Base-by-base conservation (phyloP, 2,329 filamentous ascomycete genomes). In the Colletotrichum shisoi region DNA sequence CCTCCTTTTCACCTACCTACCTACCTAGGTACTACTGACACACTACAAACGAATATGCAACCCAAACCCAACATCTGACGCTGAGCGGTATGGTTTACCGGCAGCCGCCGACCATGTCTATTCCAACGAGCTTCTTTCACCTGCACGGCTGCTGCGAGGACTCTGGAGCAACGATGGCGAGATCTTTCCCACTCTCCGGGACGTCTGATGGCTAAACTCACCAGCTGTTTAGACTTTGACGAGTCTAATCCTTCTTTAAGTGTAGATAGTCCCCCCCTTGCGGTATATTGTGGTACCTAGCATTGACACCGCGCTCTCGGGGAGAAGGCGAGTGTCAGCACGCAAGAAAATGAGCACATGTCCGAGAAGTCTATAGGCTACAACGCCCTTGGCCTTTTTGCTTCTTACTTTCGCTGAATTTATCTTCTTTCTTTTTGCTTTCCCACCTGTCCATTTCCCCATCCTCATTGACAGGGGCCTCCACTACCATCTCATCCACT, bases 81-180 rank as follows among this genome's bases (percentile, higher is more conserved):
- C 59, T 62, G 59, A 42, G 48, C 63, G 59, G 63, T 57, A 67
- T 59, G 21, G 62, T 21, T 9, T 49, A 57, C 62, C 46, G 46
- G 57, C 57, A 40, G 57, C 17, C 62, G 62, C 42, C 44, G 49
- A 54, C 40, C 39, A 46, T 42, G 4, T 17, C 40, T 42, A 42
- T 42, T 42, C 15, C 40, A n/a, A 42, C 17, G 5, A 42, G 40
- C 15, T 17, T 8, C 40, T n/a, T n/a, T 4, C 40, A 3, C 27
- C 27, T 31, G 27, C 15, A 42, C 17, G 3, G n/a, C 40, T n/a
- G 40, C 40, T 7, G 40, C 40, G 13, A 15, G 7, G 12, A 4
- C 40, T n/a, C 13, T 8, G 15, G 27, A 31, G 7, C 27, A 31
- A 31, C 7, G 7, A 1, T 31, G 27, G 27, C 27, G 27, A 31